phyloP scores from a whole-genome alignment of 805 yeast genomes.

The Naumovozyma baii region DNA sequence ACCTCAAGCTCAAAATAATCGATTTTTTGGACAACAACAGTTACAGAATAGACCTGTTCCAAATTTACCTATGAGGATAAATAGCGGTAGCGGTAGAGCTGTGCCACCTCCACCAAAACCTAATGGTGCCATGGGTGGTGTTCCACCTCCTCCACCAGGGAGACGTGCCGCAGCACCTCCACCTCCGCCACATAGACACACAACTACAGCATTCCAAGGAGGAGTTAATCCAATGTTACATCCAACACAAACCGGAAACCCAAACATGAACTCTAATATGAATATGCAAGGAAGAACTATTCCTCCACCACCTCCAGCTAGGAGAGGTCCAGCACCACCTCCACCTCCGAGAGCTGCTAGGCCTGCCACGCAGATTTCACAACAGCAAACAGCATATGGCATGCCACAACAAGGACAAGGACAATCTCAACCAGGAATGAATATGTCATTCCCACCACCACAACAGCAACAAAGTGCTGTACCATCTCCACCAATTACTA shows the following conservation, averaged over 20 bases:
- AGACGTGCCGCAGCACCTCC: constrained; percentile 26
- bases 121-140: constrained; percentile 2
- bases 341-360: constrained; percentile 13
- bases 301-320: constrained; percentile 16
- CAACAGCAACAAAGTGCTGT: constrained; percentile 4
- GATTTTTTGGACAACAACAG: constrained; percentile 9
- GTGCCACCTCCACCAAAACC: constrained; percentile 15
- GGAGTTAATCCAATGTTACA: constrained; percentile 6
- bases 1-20: constrained; percentile 4
- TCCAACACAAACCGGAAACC: neutral
- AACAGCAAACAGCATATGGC: constrained; percentile 3
- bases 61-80: neutral
- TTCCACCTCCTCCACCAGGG: constrained; percentile 25
- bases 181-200: constrained; percentile 19
- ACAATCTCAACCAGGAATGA: constrained; percentile 2
- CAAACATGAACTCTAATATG: neutral
- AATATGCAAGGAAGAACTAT: constrained; percentile 11
- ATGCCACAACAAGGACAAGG: constrained; percentile 3
- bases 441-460: neutral
- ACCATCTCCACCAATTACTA: constrained; percentile 11
- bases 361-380: constrained; percentile 7
- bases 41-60: constrained; percentile 3
- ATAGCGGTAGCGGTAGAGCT: constrained; percentile 8
- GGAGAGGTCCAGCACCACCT: constrained; percentile 16
- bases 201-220: constrained; percentile 7